phyloP scores from a whole-genome alignment of 352 stramenopile genomes.

The Globisporangium perplexum region DNA sequence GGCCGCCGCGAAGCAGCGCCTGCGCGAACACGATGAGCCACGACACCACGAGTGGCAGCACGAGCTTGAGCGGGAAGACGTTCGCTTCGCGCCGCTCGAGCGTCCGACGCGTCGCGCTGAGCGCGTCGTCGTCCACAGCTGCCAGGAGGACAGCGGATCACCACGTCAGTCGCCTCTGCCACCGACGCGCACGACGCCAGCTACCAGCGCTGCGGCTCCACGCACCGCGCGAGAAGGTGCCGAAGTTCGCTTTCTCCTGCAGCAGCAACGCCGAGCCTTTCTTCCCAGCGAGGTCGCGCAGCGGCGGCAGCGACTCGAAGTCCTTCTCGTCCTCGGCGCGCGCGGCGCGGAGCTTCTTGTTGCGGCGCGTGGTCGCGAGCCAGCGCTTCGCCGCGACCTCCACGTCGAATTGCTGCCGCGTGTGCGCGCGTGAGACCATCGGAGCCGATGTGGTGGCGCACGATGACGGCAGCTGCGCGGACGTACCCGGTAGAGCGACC shows the following conservation, averaged over 20 bases:
- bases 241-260: conserved; percentile 25
- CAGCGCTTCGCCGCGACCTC: conserved; percentile 52
- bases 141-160: not conserved
- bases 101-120: conserved; percentile 26
- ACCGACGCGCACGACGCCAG: not conserved
- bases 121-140: conserved; percentile 31
- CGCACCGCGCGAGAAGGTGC: conserved; percentile 26
- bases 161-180: not conserved
- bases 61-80: conserved; percentile 49
- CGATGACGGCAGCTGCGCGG: not conserved
- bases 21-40: conserved; percentile 74
- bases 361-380: conserved; percentile 54
- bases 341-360: conserved; percentile 41
- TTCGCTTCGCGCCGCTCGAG: conserved; percentile 47
- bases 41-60: conserved; percentile 47
- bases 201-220: not conserved
- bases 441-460: not conserved
- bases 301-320: conserved; percentile 48
- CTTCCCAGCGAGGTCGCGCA: conserved; percentile 12
- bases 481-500: conserved; percentile 66
- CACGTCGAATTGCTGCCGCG: conserved; percentile 54
- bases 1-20: conserved; percentile 64
- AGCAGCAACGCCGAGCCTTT: conserved; percentile 3
- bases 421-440: not conserved
- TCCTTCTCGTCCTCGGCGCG: conserved; percentile 52